phyloP scores from a whole-genome alignment of 169 alveolate genomes.

The Prorocentrum cordatum region DNA sequence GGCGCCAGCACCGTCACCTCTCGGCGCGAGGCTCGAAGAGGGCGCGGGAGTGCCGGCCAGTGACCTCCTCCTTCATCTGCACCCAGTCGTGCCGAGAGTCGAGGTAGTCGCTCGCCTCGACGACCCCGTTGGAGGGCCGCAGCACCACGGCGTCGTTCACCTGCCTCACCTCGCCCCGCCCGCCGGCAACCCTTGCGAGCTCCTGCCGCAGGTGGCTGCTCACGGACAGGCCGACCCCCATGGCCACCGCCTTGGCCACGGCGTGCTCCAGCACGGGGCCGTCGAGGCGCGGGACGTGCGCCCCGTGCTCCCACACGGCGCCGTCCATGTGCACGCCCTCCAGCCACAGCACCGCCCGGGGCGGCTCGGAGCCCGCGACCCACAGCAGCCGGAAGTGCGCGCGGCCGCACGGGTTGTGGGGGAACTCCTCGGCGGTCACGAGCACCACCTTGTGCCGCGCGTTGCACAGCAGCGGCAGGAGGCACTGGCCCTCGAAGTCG shows the following conservation, averaged over 20 bases:
- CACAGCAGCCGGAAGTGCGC: constrained; percentile 58
- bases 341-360: constrained; percentile 45
- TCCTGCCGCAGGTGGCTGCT: neutral
- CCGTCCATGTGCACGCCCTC: constrained; percentile 27
- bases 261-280: constrained; percentile 27
- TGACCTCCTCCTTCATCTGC: neutral
- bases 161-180: neutral
- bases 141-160: neutral
- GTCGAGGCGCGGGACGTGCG: neutral
- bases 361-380: neutral
- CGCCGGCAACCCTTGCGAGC: neutral
- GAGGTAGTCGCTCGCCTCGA: neutral
- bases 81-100: neutral
- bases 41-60: too few species aligned
- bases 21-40: too few species aligned
- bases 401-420: constrained; percentile 17
- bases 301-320: neutral
- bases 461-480: constrained; percentile 43
- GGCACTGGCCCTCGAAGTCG: constrained; percentile 36
- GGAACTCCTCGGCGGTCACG: neutral
- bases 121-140: neutral
- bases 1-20: too few species aligned
- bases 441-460: constrained; percentile 44
- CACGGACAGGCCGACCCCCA: neutral
- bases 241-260: neutral